phyloP scores from a whole-genome alignment of 2,329 filamentous ascomycete genomes.

The Colletotrichum sp. region DNA sequence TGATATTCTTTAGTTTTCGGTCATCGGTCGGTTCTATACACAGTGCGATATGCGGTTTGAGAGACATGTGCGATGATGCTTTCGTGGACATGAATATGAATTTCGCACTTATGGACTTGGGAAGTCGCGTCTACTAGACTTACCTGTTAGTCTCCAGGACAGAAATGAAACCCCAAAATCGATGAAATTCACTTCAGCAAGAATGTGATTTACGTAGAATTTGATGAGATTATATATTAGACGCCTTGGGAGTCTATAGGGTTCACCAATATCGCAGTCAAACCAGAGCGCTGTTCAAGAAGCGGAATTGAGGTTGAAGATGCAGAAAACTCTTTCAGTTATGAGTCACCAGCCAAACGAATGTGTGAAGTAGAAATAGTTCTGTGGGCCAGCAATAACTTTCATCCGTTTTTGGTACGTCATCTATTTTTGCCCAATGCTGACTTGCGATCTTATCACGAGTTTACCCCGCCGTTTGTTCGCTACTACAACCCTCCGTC shows the following conservation, averaged over 20 bases:
- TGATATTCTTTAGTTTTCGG: no score
- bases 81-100: no score
- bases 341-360: background rate
- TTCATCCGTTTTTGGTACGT: background rate
- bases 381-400: background rate
- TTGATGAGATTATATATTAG: no score
- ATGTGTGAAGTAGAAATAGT: background rate
- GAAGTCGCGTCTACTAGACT: rapidly evolving
- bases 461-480: background rate
- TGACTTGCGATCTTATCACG: background rate
- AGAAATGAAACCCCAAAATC: no score
- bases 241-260: background rate
- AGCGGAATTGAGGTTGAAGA: background rate
- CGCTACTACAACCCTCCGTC: background rate
- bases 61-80: no score
- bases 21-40: no score
- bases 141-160: rapidly evolving
- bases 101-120: rapidly evolving
- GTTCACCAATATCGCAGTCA: rapidly evolving
- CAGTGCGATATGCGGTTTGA: no score
- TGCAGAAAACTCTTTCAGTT: rapidly evolving
- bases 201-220: no score
- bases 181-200: no score
- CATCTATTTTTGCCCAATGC: background rate
- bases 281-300: background rate